These are phyloP conservation scores for Obelidium mucronatum DNA, from an alignment of 192 early-diverging fungal species.

Conservation along the genomic window DNA sequence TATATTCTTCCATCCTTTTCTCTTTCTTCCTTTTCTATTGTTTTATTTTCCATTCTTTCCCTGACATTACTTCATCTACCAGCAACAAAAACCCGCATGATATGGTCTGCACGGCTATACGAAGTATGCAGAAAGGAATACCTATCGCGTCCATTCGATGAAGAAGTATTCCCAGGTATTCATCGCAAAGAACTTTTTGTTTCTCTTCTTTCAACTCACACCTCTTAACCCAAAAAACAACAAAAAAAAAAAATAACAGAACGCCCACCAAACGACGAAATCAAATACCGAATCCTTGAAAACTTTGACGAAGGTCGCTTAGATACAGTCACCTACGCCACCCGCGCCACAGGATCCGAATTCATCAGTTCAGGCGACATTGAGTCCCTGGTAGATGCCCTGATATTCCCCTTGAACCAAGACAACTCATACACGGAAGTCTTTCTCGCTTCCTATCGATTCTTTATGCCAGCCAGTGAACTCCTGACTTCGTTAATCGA, in stretches of 20 bases:
- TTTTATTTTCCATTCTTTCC: neutral
- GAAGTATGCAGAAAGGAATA: conserved; percentile 35
- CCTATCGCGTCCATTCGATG: conserved; percentile 29
- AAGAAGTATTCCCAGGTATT: conserved; percentile 30
- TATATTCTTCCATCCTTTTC: neutral
- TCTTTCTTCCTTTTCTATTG: neutral
- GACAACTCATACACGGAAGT: conserved; percentile 63
- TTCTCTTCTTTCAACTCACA: conserved; percentile 9
- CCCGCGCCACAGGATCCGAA: conserved; percentile 36
- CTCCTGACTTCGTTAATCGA: conserved; percentile 55
- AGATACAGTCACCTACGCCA: conserved; percentile 43
- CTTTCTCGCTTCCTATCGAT: conserved; percentile 62
- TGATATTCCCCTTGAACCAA: conserved; percentile 59
- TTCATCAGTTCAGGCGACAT: conserved; percentile 42
- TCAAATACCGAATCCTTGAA: conserved; percentile 47
- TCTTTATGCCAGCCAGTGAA: conserved; percentile 46
- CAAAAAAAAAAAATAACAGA: conserved; percentile 13
- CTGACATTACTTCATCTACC: neutral
- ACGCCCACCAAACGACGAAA: conserved; percentile 38
- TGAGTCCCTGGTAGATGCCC: conserved; percentile 53
- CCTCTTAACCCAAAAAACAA: too few relatives aligned
- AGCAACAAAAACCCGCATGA: conserved; percentile 42
- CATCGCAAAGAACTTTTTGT: conserved; percentile 15
- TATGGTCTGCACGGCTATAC: conserved; percentile 42
- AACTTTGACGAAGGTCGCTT: conserved; percentile 47